Percentiles rank a stretch among this genome's conserved stretches.
Conservation (phyloP, 768 basidiomycete species). For the Naganishia friedmannii region DNA sequence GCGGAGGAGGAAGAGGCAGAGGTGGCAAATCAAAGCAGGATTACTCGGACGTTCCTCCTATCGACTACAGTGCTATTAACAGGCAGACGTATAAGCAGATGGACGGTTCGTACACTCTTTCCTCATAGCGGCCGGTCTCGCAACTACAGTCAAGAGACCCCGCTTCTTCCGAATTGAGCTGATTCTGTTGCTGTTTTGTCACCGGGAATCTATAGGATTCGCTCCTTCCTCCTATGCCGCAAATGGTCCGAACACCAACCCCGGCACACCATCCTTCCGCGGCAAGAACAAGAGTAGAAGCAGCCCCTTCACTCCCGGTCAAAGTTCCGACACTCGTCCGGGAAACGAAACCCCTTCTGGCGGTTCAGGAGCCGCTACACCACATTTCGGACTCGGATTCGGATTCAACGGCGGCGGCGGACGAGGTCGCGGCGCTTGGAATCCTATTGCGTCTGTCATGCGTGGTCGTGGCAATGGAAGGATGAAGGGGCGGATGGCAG, state of each 20-base stretch:
- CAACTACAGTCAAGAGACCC: too few relatives aligned
- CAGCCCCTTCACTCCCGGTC: constrained; percentile 5
- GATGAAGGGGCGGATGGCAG: constrained; percentile 4
- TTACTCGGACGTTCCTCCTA: constrained; percentile 29
- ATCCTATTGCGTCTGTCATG: not conserved
- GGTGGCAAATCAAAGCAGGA: constrained; percentile 22
- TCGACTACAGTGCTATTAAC: constrained; percentile 30
- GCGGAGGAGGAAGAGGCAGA: constrained; percentile 20
- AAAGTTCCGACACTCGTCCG: constrained; percentile 4
- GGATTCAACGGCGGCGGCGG: not conserved
- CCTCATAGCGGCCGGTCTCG: too few relatives aligned
- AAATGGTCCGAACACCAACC: not conserved
- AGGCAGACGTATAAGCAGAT: constrained; percentile 32
- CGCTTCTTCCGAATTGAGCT: not conserved
- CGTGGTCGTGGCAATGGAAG: constrained; percentile 18
- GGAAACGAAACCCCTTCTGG: constrained; percentile 6
- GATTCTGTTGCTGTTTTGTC: not conserved
- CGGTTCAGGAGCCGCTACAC: constrained; percentile 13
- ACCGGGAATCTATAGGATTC: not conserved
- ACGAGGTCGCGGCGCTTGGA: constrained; percentile 12
- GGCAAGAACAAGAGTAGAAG: constrained; percentile 8
- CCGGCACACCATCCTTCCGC: constrained; percentile 10
- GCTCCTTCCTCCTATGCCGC: constrained; percentile 16
- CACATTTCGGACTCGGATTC: constrained; percentile 22
- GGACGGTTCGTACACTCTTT: constrained; percentile 25